These are phyloP conservation scores for Blastobotrys robertii DNA, from an alignment of 805 yeast genomes.

Conservation along the genomic window DNA sequence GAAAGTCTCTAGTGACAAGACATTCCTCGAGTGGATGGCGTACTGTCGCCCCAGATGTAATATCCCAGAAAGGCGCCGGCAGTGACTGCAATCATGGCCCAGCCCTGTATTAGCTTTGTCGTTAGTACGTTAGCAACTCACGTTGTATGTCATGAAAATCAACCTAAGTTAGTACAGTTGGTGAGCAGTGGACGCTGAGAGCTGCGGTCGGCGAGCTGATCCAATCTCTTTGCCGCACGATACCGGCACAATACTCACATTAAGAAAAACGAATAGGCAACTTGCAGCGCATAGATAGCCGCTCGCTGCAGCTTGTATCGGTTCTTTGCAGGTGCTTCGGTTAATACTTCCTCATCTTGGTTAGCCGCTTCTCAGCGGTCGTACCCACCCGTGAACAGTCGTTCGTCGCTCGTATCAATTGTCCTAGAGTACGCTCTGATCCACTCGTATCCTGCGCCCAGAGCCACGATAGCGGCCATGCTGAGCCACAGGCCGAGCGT, in stretches of 20 bases:
- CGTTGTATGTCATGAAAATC: conserved; percentile 76
- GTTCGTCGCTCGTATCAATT: background rate
- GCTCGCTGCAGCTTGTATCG: conserved; percentile 7
- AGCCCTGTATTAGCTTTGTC: conserved; percentile 36
- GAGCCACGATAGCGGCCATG: conserved; percentile 36
- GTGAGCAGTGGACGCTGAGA: background rate
- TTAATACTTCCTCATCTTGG: conserved; percentile 2
- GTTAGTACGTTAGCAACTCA: conserved; percentile 10
- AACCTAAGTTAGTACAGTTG: conserved; percentile 56
- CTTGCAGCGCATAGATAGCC: conserved; percentile 50
- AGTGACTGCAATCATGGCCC: conserved; percentile 69
- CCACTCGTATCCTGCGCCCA: conserved; percentile 55
- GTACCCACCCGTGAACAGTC: conserved; percentile 1
- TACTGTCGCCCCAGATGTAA: conserved; percentile 41
- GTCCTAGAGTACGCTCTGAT: conserved; percentile 25
- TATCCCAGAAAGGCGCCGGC: conserved; percentile 66
- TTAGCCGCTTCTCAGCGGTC: background rate
- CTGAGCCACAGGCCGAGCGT: conserved; percentile 42
- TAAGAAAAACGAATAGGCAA: conserved; percentile 49
- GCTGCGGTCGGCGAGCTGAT: background rate
- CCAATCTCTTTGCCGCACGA: too few species aligned
- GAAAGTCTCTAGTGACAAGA: conserved; percentile 19
- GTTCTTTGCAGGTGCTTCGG: background rate
- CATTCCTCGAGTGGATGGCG: conserved; percentile 16
- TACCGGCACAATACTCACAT: conserved; percentile 26